Conservation (phyloP, 1,284 basidiomycete genomes). For the Cryptococcus maquisensis region DNA sequence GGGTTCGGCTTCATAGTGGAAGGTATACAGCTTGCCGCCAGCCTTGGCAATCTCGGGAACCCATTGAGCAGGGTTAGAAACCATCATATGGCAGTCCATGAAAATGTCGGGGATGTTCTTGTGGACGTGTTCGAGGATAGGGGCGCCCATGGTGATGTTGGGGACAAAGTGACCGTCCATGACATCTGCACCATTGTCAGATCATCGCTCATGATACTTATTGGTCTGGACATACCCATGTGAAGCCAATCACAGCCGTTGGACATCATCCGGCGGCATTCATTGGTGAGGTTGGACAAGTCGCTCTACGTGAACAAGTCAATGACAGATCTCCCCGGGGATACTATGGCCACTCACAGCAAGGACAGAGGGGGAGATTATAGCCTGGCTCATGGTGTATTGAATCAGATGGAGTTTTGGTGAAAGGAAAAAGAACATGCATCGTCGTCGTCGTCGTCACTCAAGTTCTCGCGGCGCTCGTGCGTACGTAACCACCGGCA, state of each 20-base stretch:
- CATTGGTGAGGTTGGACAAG: slow-evolving; percentile 82
- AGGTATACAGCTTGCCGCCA: slow-evolving; percentile 91
- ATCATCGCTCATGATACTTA: neutral
- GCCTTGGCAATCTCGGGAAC: slow-evolving; percentile 92
- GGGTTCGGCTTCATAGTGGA: slow-evolving; percentile 88
- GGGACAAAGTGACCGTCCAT: slow-evolving; percentile 99
- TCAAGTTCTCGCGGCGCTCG: too few relatives aligned
- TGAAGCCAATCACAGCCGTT: slow-evolving; percentile 92
- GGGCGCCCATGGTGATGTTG: slow-evolving; percentile 95
- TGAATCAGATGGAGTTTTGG: neutral
- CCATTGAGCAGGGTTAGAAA: slow-evolving; percentile 94
- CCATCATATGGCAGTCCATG: slow-evolving; percentile 99
- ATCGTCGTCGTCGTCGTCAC: too few relatives aligned
- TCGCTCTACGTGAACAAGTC: slow-evolving; percentile 57
- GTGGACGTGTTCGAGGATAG: slow-evolving; percentile 79
- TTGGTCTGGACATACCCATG: slow-evolving; percentile 64
- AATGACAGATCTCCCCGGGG: neutral
- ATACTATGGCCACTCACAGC: slow-evolving; percentile 51
- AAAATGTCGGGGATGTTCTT: slow-evolving; percentile 90
- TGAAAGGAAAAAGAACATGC: neutral
- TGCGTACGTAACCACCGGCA: too few relatives aligned
- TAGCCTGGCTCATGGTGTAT: slow-evolving; percentile 66
- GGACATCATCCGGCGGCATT: slow-evolving; percentile 89
- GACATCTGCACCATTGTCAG: slow-evolving; percentile 59
- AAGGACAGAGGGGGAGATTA: slow-evolving; percentile 85